Conservation (phyloP, 2,329 filamentous ascomycete species). For the Fusarium piperis region DNA sequence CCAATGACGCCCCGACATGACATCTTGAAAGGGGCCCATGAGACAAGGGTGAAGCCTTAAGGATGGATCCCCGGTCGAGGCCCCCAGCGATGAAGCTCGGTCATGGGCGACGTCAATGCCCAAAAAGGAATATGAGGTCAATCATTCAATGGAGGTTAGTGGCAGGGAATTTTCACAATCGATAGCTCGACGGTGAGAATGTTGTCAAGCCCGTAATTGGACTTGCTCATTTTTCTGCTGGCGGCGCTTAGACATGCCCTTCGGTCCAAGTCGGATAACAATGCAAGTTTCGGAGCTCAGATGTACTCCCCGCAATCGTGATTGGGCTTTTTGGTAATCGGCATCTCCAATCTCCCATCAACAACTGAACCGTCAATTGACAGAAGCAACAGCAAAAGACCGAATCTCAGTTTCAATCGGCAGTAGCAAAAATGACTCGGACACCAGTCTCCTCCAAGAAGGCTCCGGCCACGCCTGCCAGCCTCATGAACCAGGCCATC, state of each 20-base stretch:
- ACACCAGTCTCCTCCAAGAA: slow-evolving; percentile 36
- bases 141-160: background rate
- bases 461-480: slow-evolving; percentile 34
- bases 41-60: background rate
- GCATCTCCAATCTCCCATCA: background rate
- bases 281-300: background rate
- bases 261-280: background rate
- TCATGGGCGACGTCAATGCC: background rate
- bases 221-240: background rate
- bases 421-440: no score
- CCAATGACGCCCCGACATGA: background rate
- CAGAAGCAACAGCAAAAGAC: background rate
- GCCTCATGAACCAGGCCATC: slow-evolving; percentile 41
- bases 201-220: background rate
- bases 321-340: background rate
- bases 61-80: background rate
- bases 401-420: no score
- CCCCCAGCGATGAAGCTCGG: background rate
- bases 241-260: background rate
- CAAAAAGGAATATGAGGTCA: background rate
- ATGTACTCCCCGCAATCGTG: background rate
- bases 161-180: background rate
- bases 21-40: background rate
- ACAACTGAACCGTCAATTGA: background rate
- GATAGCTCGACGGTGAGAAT: background rate